Evolutionary conservation across 1,284 basidiomycete genomes (phyloP), one percentile per base, ranked within the genome.

Genomic region (Fomitiporia mediterranea): DNA sequence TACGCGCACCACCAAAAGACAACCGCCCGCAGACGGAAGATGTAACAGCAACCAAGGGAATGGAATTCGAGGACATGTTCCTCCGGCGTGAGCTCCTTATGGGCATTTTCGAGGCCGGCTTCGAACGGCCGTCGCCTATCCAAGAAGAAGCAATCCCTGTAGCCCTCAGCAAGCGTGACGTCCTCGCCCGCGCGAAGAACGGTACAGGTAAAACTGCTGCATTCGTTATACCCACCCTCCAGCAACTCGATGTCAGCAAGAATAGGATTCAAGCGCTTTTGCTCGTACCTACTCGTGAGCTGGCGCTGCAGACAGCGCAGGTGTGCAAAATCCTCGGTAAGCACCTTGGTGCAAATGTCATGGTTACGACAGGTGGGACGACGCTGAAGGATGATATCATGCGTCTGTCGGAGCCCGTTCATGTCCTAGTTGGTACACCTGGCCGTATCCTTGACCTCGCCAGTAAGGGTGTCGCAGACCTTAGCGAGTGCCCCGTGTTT

Each of bases 331-430:
- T 83, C 19, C 83, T 99, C 53, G 95, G 95, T 57, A 98, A 98
- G 70, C 96, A 98, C 67, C 89, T 97, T 81, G 88, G 86, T 58
- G 73, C 94, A 38, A 91, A 99, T 74, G 91, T 99, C 72, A 99
- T 99, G 97, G 96, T 99, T 58, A 98, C 96, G 57, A 99, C 96
- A 2, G 97, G 97, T 61, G 96, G 97, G 37, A 99, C 96, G 4
- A 97, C 94, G 34, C 82, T 99, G 65, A 94, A 96, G 72, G 96
- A 99, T 74, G 96, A 99, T 71, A 99, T 99, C 69, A 78, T 99
- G 64, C 89, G 94, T 61, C 76, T 99, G 52, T 83, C 86, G 17
- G 93, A 98, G 72, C 73, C 84, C 6, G 96, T 99, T 4, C 96
- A 99, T 71, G 88, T 99, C 54, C 86, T 99, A 51, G 96, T 98